Conservation (phyloP, 176 grass and related monocot species). For the Alloteropsis semialata region DNA sequence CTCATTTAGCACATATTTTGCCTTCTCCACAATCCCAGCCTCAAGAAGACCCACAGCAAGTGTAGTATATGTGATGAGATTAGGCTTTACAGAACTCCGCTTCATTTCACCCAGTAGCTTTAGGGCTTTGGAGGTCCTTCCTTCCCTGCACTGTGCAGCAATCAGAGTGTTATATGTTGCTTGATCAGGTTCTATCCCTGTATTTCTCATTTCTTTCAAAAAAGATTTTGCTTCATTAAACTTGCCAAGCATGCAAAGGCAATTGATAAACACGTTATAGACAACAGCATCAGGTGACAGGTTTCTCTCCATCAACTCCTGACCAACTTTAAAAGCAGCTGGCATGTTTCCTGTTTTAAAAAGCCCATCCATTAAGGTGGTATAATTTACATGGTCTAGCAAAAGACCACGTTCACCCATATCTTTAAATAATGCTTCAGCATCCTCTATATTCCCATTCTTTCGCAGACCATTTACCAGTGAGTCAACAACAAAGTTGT, state of each 20-base stretch:
- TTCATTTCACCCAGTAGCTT: conserved; percentile 66
- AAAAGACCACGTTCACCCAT: conserved; percentile 51
- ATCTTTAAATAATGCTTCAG: conserved; percentile 53
- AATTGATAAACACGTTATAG: conserved; percentile 98
- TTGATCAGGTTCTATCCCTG: conserved; percentile 70
- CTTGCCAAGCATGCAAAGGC: conserved; percentile 69
- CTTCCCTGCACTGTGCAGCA: conserved; percentile 57
- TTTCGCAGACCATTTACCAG: conserved; percentile 79
- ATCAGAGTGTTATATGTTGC: conserved; percentile 93
- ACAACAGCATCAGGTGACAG: conserved; percentile 63
- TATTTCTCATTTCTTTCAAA: conserved; percentile 71
- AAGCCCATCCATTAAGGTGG: conserved; percentile 83
- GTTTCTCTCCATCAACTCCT: conserved; percentile 74
- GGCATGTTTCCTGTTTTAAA: conserved; percentile 65
- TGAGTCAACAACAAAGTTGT: conserved; percentile 68
- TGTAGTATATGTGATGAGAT: conserved; percentile 76
- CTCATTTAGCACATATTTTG: conserved; percentile 65
- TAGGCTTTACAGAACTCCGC: conserved; percentile 53
- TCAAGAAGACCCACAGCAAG: conserved; percentile 54
- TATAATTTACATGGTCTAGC: conserved; percentile 74
- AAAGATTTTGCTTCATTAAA: conserved; percentile 57
- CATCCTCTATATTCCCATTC: conserved; percentile 63
- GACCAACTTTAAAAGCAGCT: conserved; percentile 63
- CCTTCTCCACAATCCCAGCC: conserved; percentile 40
- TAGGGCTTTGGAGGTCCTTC: conserved; percentile 55